Conservation (phyloP, 495 filamentous ascomycete genomes). For the Penicillium turbatum region DNA sequence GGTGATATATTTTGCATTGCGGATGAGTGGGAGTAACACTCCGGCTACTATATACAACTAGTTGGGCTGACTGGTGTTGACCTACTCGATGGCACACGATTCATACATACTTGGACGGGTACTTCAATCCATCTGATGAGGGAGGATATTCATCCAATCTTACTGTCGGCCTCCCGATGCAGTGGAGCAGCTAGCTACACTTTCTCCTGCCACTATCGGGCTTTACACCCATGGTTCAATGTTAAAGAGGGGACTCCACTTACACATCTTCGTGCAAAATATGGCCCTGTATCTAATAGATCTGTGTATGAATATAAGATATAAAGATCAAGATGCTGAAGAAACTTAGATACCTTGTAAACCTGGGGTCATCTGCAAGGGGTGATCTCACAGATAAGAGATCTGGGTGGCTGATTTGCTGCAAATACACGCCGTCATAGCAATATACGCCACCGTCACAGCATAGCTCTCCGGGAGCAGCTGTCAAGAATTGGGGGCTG, state of each 20-base stretch:
- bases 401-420: conserved; percentile 17
- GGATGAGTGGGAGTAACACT: background rate
- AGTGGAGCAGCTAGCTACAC: conserved; percentile 8
- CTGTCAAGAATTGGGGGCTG: background rate
- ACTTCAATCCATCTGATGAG: conserved; percentile 1
- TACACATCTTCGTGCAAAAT: background rate
- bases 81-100: background rate
- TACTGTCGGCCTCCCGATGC: background rate
- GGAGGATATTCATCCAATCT: conserved; percentile 9
- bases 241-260: conserved; percentile 1
- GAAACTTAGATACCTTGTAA: conserved; percentile 5
- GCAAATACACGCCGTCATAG: background rate
- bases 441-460: background rate
- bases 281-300: background rate
- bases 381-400: conserved; percentile 13
- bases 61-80: background rate
- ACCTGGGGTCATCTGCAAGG: conserved; percentile 33
- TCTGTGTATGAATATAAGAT: background rate
- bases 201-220: conserved; percentile 4
- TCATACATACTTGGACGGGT: background rate
- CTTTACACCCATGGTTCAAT: conserved; percentile 7
- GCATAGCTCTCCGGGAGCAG: background rate
- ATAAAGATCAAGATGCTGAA: background rate
- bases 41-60: background rate
- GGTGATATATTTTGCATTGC: conserved; percentile 6